Evolutionary conservation across 176 grass and related monocot genomes (phyloP).

Genomic region (Neostapfia colusana): DNA sequence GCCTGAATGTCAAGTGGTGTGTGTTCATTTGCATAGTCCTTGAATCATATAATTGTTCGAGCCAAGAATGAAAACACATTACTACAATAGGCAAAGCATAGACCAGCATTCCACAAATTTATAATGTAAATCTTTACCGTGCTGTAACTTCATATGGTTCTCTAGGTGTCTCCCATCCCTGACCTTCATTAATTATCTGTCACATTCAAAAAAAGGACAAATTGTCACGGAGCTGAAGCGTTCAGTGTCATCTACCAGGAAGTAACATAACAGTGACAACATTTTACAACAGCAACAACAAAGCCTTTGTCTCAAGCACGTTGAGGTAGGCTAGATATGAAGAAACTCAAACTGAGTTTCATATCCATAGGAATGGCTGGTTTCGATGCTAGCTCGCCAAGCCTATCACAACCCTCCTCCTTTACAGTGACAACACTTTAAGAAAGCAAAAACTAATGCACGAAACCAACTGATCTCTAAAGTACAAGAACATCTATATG

Average conservation of each 20-base stretch:
- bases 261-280: background rate
- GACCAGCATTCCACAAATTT: constrained; percentile 10
- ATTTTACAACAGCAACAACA: background rate
- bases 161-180: constrained; percentile 97
- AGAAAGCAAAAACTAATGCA: background rate
- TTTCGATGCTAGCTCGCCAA: no score
- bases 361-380: no score
- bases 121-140: constrained; percentile 46
- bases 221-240: constrained; percentile 13
- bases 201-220: constrained; percentile 21
- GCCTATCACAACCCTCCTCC: no score
- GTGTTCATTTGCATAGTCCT: constrained; percentile 3
- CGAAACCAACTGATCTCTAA: background rate
- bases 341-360: no score
- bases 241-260: background rate
- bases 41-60: constrained; percentile 4
- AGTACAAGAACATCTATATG: background rate
- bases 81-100: background rate
- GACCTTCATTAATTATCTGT: constrained; percentile 81
- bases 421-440: no score
- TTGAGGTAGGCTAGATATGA: no score
- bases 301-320: no score
- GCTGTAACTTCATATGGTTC: constrained; percentile 93
- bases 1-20: background rate
- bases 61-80: constrained; percentile 16